Percentiles rank a stretch among this genome's conserved stretches.
phyloP scores from a whole-genome alignment of 495 filamentous ascomycete genomes.

The Extremus antarcticus region DNA sequence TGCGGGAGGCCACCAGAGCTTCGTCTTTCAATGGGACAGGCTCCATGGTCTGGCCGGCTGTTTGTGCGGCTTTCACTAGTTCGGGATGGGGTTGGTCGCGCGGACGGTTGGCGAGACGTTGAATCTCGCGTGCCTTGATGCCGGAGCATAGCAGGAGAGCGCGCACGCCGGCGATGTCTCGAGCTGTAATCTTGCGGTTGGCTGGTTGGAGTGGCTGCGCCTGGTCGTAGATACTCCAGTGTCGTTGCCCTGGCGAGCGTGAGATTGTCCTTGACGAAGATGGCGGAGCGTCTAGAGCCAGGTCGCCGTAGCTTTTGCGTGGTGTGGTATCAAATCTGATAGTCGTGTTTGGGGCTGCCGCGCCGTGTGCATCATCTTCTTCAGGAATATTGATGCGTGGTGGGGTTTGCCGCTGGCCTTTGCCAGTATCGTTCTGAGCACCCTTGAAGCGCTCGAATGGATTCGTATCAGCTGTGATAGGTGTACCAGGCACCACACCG shows the following conservation, averaged over 20 bases:
- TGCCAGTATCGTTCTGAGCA: neutral
- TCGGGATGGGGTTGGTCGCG: slow-evolving; percentile 27
- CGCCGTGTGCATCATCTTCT: slow-evolving; percentile 18
- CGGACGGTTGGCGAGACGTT: slow-evolving; percentile 46
- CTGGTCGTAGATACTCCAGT: slow-evolving; percentile 64
- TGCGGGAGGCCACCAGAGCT: slow-evolving; percentile 57
- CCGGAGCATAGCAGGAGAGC: slow-evolving; percentile 71
- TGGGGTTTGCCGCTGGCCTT: slow-evolving; percentile 27
- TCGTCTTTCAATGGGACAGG: slow-evolving; percentile 48
- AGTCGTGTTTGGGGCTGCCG: neutral
- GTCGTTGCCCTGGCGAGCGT: slow-evolving; percentile 22
- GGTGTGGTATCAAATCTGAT: neutral
- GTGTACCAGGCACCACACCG: neutral
- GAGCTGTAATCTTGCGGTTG: slow-evolving; percentile 37
- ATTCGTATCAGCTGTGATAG: neutral
- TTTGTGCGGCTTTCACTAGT: slow-evolving; percentile 34
- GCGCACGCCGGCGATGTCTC: slow-evolving; percentile 62
- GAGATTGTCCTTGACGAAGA: neutral
- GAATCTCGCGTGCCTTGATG: slow-evolving; percentile 73
- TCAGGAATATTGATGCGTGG: slow-evolving; percentile 50
- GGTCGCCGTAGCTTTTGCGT: slow-evolving; percentile 11
- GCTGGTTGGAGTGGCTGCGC: slow-evolving; percentile 29
- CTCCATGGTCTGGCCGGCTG: slow-evolving; percentile 22
- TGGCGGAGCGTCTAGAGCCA: neutral
- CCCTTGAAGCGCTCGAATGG: neutral